These are phyloP conservation scores for Suillus luteus DNA, from an alignment of 768 basidiomycete species.

Conservation along the genomic window DNA sequence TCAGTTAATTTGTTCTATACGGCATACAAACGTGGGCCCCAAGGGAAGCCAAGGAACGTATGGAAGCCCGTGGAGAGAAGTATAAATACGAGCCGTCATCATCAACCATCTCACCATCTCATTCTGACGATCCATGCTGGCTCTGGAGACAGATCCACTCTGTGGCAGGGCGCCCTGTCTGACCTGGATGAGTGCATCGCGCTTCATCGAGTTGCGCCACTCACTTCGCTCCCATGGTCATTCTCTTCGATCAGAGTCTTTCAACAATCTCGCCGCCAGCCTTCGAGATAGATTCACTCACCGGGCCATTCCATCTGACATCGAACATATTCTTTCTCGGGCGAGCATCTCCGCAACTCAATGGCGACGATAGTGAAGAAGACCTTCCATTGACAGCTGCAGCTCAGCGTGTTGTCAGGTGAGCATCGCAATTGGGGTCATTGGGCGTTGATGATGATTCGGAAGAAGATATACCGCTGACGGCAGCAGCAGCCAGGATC, in stretches of 20 bases:
- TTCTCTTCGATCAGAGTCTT: too few relatives aligned
- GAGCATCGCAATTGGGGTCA: constrained; percentile 34
- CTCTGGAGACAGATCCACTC: not conserved
- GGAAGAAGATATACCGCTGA: constrained; percentile 74
- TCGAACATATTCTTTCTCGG: too few relatives aligned
- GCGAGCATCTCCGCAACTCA: constrained; percentile 19
- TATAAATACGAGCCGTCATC: constrained; percentile 74
- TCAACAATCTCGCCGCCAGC: too few relatives aligned
- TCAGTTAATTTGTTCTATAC: constrained; percentile 6
- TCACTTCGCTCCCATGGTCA: too few relatives aligned
- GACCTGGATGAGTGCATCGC: too few relatives aligned
- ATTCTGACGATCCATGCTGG: constrained; percentile 1
- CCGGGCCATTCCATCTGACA: too few relatives aligned
- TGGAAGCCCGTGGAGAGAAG: constrained; percentile 92
- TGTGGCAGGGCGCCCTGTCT: too few relatives aligned
- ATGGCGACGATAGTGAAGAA: constrained; percentile 69
- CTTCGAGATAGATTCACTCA: too few relatives aligned
- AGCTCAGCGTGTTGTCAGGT: constrained; percentile 54
- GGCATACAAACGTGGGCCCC: constrained; percentile 94
- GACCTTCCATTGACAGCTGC: constrained; percentile 76
- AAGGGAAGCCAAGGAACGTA: constrained; percentile 83
- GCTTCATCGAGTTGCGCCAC: too few relatives aligned
- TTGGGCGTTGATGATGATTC: constrained; percentile 49
- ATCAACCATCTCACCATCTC: constrained; percentile 18
- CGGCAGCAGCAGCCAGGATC: constrained; percentile 53